Evolutionary conservation across 352 stramenopile species (phyloP).

Genomic region (Thalassiosira livingstoniorum): DNA sequence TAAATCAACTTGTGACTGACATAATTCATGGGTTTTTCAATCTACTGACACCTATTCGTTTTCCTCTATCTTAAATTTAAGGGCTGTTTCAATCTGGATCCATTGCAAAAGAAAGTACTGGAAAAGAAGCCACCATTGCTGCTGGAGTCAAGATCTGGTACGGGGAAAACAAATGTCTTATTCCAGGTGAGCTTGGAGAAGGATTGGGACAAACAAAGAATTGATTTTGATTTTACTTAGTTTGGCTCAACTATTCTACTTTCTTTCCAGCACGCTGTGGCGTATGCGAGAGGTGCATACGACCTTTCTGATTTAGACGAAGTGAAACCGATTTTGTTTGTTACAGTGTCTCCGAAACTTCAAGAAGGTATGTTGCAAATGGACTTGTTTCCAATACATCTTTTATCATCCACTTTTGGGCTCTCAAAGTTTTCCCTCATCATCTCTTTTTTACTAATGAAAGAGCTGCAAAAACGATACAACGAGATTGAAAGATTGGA

Average conservation of each 20-base stretch:
- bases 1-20: too few species aligned
- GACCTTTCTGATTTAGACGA: constrained; percentile 12
- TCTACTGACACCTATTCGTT: background rate
- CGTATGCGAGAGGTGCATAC: constrained; percentile 48
- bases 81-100: constrained; percentile 57
- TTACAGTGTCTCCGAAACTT: constrained; percentile 59
- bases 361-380: too few species aligned
- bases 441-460: too few species aligned
- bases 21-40: too few species aligned
- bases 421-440: too few species aligned
- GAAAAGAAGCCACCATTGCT: constrained; percentile 33
- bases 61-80: too few species aligned
- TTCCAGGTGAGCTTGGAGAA: too few species aligned
- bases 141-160: constrained; percentile 57
- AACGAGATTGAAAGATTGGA: constrained; percentile 40
- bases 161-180: constrained; percentile 44
- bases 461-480: constrained; percentile 52
- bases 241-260: too few species aligned
- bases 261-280: constrained; percentile 43
- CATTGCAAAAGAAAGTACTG: constrained; percentile 44
- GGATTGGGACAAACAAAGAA: too few species aligned
- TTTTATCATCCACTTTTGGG: too few species aligned
- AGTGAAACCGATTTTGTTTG: constrained; percentile 47
- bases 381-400: too few species aligned
- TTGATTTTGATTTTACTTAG: too few species aligned